These are phyloP conservation scores for Kwoniella pini DNA, from an alignment of 768 basidiomycete genomes.

Conservation along the genomic window DNA sequence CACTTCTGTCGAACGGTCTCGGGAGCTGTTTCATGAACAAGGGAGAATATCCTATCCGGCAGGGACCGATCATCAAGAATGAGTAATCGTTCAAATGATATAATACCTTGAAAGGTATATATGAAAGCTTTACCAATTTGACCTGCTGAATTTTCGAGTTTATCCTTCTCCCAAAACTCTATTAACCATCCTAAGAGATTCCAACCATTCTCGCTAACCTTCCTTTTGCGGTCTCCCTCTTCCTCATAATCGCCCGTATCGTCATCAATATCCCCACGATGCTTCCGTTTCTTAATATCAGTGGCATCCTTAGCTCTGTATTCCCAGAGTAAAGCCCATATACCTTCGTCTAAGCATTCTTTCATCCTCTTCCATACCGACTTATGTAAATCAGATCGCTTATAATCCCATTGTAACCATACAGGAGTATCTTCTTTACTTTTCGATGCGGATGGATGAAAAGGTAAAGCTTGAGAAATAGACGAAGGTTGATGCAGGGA, in stretches of 20 bases:
- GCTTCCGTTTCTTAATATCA: slow-evolving; percentile 9
- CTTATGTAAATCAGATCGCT: slow-evolving; percentile 9
- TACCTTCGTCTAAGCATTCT: slow-evolving; percentile 15
- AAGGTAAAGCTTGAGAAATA: slow-evolving; percentile 21
- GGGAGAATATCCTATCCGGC: slow-evolving; percentile 19
- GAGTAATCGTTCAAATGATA: too few species aligned
- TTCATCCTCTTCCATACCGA: slow-evolving; percentile 7
- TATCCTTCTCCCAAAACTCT: slow-evolving; percentile 35
- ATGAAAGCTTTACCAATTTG: too few species aligned
- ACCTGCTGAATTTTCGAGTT: background rate
- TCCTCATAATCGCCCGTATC: slow-evolving; percentile 16
- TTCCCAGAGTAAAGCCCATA: slow-evolving; percentile 27
- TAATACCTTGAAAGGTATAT: too few species aligned
- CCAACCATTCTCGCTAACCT: slow-evolving; percentile 27
- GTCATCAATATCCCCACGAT: slow-evolving; percentile 19
- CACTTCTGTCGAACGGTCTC: slow-evolving; percentile 11
- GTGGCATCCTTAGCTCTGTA: too few species aligned
- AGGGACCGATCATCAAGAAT: background rate
- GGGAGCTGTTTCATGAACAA: slow-evolving; percentile 35
- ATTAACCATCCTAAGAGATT: slow-evolving; percentile 28
- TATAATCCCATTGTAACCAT: slow-evolving; percentile 18
- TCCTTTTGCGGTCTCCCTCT: slow-evolving; percentile 1
- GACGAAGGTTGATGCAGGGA: slow-evolving; percentile 14
- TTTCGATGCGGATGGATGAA: slow-evolving; percentile 1
- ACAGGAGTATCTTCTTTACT: background rate